Conservation (phyloP, 2,329 filamentous ascomycete species). For the Trichoderma arundinaceum region DNA sequence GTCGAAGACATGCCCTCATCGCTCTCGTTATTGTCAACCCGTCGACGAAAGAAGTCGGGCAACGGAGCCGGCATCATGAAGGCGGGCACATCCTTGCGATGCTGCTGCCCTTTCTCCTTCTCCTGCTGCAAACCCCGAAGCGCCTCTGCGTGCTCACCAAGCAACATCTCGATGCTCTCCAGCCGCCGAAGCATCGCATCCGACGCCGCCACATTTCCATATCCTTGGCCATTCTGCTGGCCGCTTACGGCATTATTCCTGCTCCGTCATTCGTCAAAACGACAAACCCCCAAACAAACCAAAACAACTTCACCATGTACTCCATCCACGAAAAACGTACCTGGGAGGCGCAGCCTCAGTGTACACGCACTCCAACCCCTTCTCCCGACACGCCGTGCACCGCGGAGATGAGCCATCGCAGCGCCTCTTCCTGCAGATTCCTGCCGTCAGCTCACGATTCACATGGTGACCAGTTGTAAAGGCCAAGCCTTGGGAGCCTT, state of each 20-base stretch:
- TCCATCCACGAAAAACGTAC: constrained; percentile 12
- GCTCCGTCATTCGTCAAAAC: neutral
- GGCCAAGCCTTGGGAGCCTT: neutral
- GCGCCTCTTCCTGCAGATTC: constrained; percentile 20
- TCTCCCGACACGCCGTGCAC: constrained; percentile 22
- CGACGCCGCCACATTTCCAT: neutral
- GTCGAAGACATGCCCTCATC: neutral
- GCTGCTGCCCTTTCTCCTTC: neutral
- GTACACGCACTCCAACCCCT: constrained; percentile 20
- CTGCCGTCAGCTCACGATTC: neutral
- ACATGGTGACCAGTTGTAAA: too few relatives aligned
- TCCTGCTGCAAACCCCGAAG: constrained; percentile 20
- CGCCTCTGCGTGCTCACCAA: constrained; percentile 24
- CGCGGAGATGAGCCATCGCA: constrained; percentile 19
- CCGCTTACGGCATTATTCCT: neutral
- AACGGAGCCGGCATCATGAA: constrained; percentile 11
- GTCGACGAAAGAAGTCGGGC: constrained; percentile 20
- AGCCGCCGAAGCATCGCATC: constrained; percentile 25
- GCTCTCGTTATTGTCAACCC: neutral
- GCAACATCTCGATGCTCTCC: constrained; percentile 22
- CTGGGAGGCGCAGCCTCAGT: constrained; percentile 5
- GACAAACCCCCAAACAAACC: neutral
- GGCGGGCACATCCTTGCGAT: neutral
- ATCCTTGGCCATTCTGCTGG: neutral
- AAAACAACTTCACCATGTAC: neutral